These are phyloP conservation scores for Leccinum ponderosum DNA, from an alignment of 1,284 basidiomycete species.

Conservation along the genomic window DNA sequence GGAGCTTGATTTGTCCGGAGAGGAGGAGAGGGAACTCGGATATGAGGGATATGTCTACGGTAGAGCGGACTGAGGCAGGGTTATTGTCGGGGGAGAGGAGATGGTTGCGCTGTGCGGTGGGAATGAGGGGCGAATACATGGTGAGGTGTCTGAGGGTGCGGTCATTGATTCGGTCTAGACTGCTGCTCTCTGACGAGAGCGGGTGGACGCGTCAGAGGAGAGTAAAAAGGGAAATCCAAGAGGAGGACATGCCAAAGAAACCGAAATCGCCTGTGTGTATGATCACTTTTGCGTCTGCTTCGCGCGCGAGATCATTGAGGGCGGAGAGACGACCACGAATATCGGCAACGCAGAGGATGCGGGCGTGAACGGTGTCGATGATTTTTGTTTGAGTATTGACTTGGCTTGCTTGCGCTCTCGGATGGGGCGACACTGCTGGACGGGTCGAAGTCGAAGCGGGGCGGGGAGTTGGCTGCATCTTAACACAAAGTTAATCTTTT, in stretches of 20 bases:
- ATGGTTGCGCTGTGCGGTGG: slow-evolving; percentile 77
- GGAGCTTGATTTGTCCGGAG: too few relatives aligned
- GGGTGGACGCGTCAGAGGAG: slow-evolving; percentile 18
- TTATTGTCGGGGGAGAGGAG: slow-evolving; percentile 72
- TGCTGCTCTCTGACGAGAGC: slow-evolving; percentile 61
- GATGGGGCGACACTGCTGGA: slow-evolving; percentile 54
- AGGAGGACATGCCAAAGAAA: slow-evolving; percentile 74
- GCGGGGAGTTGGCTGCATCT: slow-evolving; percentile 46
- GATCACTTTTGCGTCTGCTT: slow-evolving; percentile 89
- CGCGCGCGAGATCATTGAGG: slow-evolving; percentile 89
- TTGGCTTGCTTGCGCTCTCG: slow-evolving; percentile 44
- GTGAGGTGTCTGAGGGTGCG: slow-evolving; percentile 94
- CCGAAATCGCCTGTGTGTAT: slow-evolving; percentile 99
- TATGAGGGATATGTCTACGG: too few relatives aligned
- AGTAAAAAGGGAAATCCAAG: neutral
- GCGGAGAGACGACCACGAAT: slow-evolving; percentile 87
- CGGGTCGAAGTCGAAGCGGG: slow-evolving; percentile 61
- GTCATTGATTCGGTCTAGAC: slow-evolving; percentile 90
- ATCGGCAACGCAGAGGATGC: slow-evolving; percentile 96
- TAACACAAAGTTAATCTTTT: slow-evolving; percentile 21
- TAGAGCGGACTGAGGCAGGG: slow-evolving; percentile 25
- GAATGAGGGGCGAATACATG: slow-evolving; percentile 96
- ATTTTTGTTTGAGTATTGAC: slow-evolving; percentile 79
- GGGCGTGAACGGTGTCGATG: slow-evolving; percentile 75
- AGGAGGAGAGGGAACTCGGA: too few relatives aligned